phyloP scores from a whole-genome alignment of 257 asterid genomes.

The Capsicum chinense region DNA sequence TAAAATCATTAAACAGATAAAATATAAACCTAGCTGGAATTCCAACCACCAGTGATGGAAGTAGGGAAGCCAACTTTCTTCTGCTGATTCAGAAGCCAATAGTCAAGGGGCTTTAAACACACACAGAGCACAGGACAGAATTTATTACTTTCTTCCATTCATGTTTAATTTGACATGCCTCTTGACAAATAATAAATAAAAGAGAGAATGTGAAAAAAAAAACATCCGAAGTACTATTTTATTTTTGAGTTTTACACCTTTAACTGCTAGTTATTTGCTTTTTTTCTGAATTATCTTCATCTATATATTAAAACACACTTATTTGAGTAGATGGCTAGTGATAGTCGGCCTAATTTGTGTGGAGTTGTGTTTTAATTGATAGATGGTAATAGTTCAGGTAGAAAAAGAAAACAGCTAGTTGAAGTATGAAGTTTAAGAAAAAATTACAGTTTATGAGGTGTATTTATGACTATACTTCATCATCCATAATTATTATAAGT shows the following conservation, averaged over 20 bases:
- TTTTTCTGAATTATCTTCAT: too few species aligned
- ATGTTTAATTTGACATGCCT: not conserved
- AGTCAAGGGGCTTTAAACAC: not conserved
- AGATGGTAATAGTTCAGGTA: not conserved
- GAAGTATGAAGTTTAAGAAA: not conserved
- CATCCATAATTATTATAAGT: not conserved
- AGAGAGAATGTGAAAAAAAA: not conserved
- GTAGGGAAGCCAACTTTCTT: constrained; percentile 1
- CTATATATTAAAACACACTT: not conserved
- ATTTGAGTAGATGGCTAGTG: not conserved
- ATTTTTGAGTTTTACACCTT: too few species aligned
- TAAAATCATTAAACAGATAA: too few species aligned
- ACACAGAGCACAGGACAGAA: not conserved
- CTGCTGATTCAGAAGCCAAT: not conserved
- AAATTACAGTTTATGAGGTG: too few species aligned
- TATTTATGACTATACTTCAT: not conserved
- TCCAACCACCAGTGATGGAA: not conserved
- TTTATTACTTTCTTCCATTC: not conserved
- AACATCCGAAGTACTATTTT: not conserved
- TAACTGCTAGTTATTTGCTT: too few species aligned
- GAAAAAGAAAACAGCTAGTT: not conserved
- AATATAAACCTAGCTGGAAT: not conserved
- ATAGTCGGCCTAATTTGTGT: not conserved
- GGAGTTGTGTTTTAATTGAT: not conserved
- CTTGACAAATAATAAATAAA: not conserved